phyloP scores from a whole-genome alignment of 768 basidiomycete genomes.

The Leccinum arenicola region DNA sequence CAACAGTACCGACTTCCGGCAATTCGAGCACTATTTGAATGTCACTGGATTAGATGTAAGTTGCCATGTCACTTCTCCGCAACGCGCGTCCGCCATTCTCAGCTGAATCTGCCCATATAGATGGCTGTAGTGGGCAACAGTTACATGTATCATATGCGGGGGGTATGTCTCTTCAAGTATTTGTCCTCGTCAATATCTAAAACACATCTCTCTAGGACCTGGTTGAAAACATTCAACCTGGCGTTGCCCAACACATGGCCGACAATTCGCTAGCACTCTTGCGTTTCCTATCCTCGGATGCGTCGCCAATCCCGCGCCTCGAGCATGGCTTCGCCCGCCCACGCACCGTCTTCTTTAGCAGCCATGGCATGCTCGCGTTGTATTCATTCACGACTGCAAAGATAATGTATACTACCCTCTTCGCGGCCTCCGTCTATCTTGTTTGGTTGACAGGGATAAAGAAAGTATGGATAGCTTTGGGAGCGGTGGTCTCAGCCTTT shows the following conservation, averaged over 20 bases:
- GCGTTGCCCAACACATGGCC: slow-evolving; percentile 88
- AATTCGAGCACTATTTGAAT: slow-evolving; percentile 87
- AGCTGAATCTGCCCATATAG: slow-evolving; percentile 36
- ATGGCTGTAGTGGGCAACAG: slow-evolving; percentile 91
- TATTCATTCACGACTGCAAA: slow-evolving; percentile 76
- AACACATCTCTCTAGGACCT: slow-evolving; percentile 44
- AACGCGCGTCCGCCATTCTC: background rate
- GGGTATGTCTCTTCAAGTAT: slow-evolving; percentile 41
- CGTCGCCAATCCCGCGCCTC: slow-evolving; percentile 67
- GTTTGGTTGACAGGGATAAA: slow-evolving; percentile 33
- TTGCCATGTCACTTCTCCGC: slow-evolving; percentile 1
- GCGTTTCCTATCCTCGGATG: slow-evolving; percentile 63
- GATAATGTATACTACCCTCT: slow-evolving; percentile 54
- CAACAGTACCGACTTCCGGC: slow-evolving; percentile 87
- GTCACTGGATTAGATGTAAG: slow-evolving; percentile 88
- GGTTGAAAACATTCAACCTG: slow-evolving; percentile 80
- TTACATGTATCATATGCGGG: slow-evolving; percentile 92
- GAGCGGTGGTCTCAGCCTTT: slow-evolving; percentile 50
- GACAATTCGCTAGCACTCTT: slow-evolving; percentile 83
- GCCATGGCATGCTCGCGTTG: slow-evolving; percentile 64
- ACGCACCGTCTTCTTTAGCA: slow-evolving; percentile 74
- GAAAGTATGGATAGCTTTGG: slow-evolving; percentile 38
- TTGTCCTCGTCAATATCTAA: background rate
- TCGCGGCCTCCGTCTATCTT: slow-evolving; percentile 45
- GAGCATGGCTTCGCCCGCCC: slow-evolving; percentile 50